Base-by-base conservation (phyloP, 257 asterid genomes). In the Capsicum pubescens region DNA sequence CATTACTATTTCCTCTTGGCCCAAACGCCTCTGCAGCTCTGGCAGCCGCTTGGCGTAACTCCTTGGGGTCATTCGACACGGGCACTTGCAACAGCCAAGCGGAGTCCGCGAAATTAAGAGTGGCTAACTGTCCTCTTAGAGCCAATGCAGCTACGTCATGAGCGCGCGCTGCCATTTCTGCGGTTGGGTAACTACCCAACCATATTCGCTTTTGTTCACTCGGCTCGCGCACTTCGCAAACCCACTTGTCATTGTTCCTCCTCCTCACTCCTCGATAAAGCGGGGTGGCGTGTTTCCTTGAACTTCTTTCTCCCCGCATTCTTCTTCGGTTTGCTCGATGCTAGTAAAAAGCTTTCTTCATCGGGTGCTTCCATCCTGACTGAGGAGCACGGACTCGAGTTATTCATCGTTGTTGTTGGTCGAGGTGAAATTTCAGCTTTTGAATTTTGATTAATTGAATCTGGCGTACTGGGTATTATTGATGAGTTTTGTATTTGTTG, bases 101-200 rank as follows among this genome's bases (percentile, higher is more conserved):
- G 0, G 97, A 93, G 83, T 93, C 97, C 0, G 94, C 93, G 7
- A 93, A 93, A 39, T 93, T 93, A 26, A 92, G 84, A 66, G 92
- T 87, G 3, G 96, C 93, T 8, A 11, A 46, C 17, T 82, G 88
- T 0, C 97, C 98, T 77, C 88, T 83, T 8, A 94, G 86, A 0
- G 98, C 97, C 86, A 94, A 60, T 14, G 93, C 93, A 50, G 96
- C 97, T 17, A 93, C 94, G 15, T 93, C 97, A 50, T 92, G 89
- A 1, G 97, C 97, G 2, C 97, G 85, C 1, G 97, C 98, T 0
- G 98, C 98, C 98, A 94, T 94, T 84, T 94, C 97, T 0, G 98
- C 87, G 0, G 95, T 93, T 3, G 90, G 95, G 81, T 91, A 92
- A 1, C 93, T 89, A 59, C 97, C 98, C 0, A 94, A 79, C 98